Evolutionary conservation across 139 green algal genomes (phyloP), one percentile per base, ranked within the genome.

Genomic region (Chlorella sp.): DNA sequence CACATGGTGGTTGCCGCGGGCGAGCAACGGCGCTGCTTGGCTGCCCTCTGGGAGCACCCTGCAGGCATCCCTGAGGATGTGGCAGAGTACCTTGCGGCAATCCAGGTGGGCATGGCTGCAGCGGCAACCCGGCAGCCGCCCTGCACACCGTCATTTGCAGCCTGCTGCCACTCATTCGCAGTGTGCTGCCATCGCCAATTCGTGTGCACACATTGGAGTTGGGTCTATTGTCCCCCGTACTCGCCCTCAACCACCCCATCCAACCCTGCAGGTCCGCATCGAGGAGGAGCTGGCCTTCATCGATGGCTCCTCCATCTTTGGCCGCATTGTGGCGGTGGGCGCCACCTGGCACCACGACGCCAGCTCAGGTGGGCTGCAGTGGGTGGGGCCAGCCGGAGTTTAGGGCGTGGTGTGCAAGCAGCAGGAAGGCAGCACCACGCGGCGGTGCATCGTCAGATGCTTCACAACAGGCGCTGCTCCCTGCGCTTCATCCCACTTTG

Each of bases 241-340:
- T n/a, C n/a, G n/a, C n/a, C n/a, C n/a, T n/a, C n/a, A n/a, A n/a
- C n/a, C 22, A 65, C 56, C 9, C 56, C 3, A 65, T 24, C 56
- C 56, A 65, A 65, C 26, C 36, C 40, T 58, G 40, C 34, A 88
- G 77, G 72, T 83, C 7, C 72, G 80, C 0, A 77, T 88, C 7
- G 73, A 85, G 73, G 80, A 85, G 69, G 85, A 88, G 78, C 68
- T 85, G 43, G 80, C 80, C 26, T 88, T 85, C 46, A 62, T 85
- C 7, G 68, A 80, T 34, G 48, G 77, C 80, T 86, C 77, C 67
- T 51, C 68, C 65, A 67, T 88, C 38, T 82, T 64, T 70, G 38
- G 24, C 6, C 85, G 85, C 60, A 60, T 85, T 34, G 58, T 83
- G 40, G 7, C n/a, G 22, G 54, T 28, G 2, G 28, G 46, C 20